Evolutionary conservation across 352 stramenopile genomes (phyloP).

Genomic region (Phytopythium delawarense): DNA sequence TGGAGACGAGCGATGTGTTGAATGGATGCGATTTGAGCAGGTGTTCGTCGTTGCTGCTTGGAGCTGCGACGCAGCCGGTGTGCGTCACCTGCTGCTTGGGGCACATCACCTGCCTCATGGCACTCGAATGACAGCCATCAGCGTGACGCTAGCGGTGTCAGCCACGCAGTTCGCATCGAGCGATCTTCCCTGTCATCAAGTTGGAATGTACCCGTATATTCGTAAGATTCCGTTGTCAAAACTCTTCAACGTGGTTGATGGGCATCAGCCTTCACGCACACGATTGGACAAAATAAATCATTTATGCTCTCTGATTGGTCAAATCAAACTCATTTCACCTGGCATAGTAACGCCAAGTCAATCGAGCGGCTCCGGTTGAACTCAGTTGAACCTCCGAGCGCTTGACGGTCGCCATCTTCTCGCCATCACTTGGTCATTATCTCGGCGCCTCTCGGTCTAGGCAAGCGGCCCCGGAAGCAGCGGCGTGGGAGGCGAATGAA

Average conservation of each 20-base stretch:
- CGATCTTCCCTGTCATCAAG: neutral
- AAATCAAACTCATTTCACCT: neutral
- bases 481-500: conserved; percentile 19
- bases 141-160: conserved; percentile 3
- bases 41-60: too few species aligned
- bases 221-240: neutral
- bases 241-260: neutral
- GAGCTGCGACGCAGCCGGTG: neutral
- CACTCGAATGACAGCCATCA: too few species aligned
- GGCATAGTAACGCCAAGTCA: neutral
- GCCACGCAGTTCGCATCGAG: neutral
- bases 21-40: too few species aligned
- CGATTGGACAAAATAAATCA: conserved; percentile 1
- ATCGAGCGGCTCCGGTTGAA: neutral
- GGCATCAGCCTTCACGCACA: neutral
- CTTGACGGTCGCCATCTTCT: neutral
- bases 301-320: neutral
- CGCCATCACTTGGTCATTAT: neutral
- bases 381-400: neutral
- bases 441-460: neutral
- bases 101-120: neutral
- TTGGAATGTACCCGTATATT: neutral
- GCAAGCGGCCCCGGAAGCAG: neutral
- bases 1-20: too few species aligned
- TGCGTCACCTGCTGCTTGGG: neutral